Percentiles rank a stretch among this genome's conserved stretches.
Conservation (phyloP, 768 basidiomycete species). For the Amyloporia xantha region DNA sequence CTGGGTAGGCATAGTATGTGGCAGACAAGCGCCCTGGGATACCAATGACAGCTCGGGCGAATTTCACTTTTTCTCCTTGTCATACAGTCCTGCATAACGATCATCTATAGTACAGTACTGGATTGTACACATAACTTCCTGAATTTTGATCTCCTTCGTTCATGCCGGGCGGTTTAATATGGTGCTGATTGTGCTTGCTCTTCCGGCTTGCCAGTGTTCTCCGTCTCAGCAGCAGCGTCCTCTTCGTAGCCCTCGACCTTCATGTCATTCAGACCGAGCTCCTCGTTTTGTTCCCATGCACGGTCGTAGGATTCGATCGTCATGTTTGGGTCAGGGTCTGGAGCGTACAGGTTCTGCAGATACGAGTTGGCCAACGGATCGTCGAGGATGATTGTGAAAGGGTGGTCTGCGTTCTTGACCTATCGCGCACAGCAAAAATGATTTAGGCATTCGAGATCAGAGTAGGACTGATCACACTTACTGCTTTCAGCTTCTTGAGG, state of each 20-base stretch:
- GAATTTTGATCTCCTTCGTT: too few species aligned
- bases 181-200: too few species aligned
- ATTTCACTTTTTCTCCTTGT: too few species aligned
- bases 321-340: slow-evolving; percentile 96
- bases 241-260: slow-evolving; percentile 69
- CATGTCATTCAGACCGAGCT: slow-evolving; percentile 88
- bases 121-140: too few species aligned
- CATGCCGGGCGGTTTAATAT: too few species aligned
- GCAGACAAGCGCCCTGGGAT: too few species aligned
- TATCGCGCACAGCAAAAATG: slow-evolving; percentile 20
- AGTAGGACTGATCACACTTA: slow-evolving; percentile 24
- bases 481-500: slow-evolving; percentile 68
- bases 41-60: too few species aligned
- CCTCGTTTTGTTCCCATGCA: slow-evolving; percentile 88
- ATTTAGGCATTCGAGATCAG: not conserved
- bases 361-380: slow-evolving; percentile 96
- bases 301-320: slow-evolving; percentile 75
- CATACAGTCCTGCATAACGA: too few species aligned
- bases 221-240: too few species aligned
- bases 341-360: slow-evolving; percentile 94
- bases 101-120: too few species aligned
- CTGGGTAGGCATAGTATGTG: too few species aligned
- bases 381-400: slow-evolving; percentile 91
- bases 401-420: slow-evolving; percentile 71
- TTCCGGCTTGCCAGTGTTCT: too few species aligned